Evolutionary conservation across 2,329 filamentous ascomycete species (phyloP).

Genomic region (Penicillium glabrum): DNA sequence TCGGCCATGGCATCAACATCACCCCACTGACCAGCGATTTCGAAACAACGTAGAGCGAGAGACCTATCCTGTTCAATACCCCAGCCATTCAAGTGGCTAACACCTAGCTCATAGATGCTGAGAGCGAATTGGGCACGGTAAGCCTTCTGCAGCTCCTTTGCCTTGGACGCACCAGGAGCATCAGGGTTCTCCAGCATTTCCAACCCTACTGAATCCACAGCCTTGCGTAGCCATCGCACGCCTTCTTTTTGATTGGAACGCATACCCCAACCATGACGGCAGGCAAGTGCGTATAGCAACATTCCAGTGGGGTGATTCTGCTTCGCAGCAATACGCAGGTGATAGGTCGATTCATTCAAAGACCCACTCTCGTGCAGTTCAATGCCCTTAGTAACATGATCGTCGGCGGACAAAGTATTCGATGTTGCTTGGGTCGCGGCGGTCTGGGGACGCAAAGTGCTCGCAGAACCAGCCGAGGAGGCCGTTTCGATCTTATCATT

Average conservation of each 20-base stretch:
- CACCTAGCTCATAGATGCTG: constrained; percentile 92
- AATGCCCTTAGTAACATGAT: constrained; percentile 88
- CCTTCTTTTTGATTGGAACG: constrained; percentile 86
- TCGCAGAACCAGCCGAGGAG: constrained; percentile 62
- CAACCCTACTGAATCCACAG: constrained; percentile 77
- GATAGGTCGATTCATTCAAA: constrained; percentile 92
- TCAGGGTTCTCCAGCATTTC: constrained; percentile 78
- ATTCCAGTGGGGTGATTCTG: constrained; percentile 88
- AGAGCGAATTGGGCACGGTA: constrained; percentile 91
- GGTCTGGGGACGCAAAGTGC: constrained; percentile 54
- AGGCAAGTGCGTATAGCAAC: constrained; percentile 92
- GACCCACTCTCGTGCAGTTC: constrained; percentile 84
- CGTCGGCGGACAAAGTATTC: constrained; percentile 58
- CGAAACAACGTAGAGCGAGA: constrained; percentile 87
- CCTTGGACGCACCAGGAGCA: constrained; percentile 50
- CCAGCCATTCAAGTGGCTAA: constrained; percentile 98
- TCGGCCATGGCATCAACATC: constrained; percentile 92
- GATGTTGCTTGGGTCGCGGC: constrained; percentile 28
- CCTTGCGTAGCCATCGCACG: constrained; percentile 87
- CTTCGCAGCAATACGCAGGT: constrained; percentile 83
- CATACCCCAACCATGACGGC: constrained; percentile 97
- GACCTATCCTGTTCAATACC: constrained; percentile 90
- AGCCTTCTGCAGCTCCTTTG: constrained; percentile 68
- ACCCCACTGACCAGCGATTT: constrained; percentile 94
- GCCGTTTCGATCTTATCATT: constrained; percentile 45